phyloP scores from a whole-genome alignment of 768 basidiomycete genomes.

The Gloeopeniophorella convolvens region DNA sequence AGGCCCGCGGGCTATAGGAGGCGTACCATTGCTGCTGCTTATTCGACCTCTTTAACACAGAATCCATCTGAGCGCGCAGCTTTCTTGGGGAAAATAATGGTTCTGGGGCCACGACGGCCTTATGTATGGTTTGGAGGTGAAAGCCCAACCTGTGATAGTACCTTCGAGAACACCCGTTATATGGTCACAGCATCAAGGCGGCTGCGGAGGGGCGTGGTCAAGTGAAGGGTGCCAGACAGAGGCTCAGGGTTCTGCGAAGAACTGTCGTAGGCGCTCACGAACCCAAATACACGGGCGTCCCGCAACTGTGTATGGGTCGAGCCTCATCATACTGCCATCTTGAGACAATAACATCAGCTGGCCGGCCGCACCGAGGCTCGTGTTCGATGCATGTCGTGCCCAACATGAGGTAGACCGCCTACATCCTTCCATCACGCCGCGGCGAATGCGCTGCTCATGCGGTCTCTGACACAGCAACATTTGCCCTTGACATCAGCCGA shows the following conservation, averaged over 20 bases:
- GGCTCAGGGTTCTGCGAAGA: constrained; percentile 6
- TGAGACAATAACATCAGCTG: no score
- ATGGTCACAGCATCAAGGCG: not conserved
- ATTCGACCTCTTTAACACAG: not conserved
- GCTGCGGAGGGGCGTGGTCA: constrained; percentile 10
- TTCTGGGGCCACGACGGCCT: not conserved
- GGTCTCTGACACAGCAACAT: no score
- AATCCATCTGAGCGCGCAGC: constrained; percentile 4
- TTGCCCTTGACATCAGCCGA: no score
- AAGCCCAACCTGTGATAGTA: not conserved
- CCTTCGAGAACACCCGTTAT: constrained; percentile 1
- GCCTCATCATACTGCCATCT: not conserved
- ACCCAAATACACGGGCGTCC: constrained; percentile 18
- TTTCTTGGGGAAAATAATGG: not conserved
- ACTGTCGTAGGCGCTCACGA: not conserved
- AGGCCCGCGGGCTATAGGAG: not conserved
- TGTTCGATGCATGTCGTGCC: no score
- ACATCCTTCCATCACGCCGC: no score
- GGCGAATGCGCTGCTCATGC: no score
- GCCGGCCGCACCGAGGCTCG: no score
- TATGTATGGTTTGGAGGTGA: not conserved
- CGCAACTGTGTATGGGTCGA: not conserved
- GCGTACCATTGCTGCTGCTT: constrained; percentile 18
- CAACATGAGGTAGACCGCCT: no score
- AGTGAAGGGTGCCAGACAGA: not conserved